Conservation (phyloP, 352 stramenopile genomes). For the Phytophthora podocarpi region DNA sequence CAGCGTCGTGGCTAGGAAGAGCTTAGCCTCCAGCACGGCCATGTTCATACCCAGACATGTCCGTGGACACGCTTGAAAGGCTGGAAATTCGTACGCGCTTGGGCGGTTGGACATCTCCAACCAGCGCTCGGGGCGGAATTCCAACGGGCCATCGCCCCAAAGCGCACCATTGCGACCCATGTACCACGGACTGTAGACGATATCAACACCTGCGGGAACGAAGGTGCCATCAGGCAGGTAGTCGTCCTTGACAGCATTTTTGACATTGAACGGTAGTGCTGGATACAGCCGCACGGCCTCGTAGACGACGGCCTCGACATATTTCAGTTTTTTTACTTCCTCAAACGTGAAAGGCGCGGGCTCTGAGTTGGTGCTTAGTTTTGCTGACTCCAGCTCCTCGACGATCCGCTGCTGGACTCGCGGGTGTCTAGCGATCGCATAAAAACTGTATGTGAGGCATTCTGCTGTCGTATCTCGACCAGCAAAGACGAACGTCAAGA, state of each 20-base stretch:
- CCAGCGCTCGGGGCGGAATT: slow-evolving; percentile 77
- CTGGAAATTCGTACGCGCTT: slow-evolving; percentile 72
- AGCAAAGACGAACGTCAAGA: slow-evolving; percentile 84
- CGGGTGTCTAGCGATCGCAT: slow-evolving; percentile 65
- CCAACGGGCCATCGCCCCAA: slow-evolving; percentile 55
- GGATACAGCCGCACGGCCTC: slow-evolving; percentile 80
- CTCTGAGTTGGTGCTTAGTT: background rate
- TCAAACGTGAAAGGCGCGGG: slow-evolving; percentile 48
- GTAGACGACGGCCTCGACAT: slow-evolving; percentile 68
- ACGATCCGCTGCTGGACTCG: slow-evolving; percentile 60
- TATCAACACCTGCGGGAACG: slow-evolving; percentile 59
- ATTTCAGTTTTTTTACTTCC: slow-evolving; percentile 61
- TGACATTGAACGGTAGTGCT: slow-evolving; percentile 76
- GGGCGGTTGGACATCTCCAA: slow-evolving; percentile 64
- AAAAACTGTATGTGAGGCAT: slow-evolving; percentile 78
- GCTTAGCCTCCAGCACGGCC: slow-evolving; percentile 65
- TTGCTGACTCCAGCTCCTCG: slow-evolving; percentile 40
- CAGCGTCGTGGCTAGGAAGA: slow-evolving; percentile 57
- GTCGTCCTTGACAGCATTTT: slow-evolving; percentile 63
- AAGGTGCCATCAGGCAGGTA: slow-evolving; percentile 72
- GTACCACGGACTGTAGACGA: slow-evolving; percentile 76
- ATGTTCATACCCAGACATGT: slow-evolving; percentile 79
- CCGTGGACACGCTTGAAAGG: slow-evolving; percentile 70
- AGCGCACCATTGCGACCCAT: slow-evolving; percentile 65
- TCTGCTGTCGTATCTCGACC: slow-evolving; percentile 83